Base-by-base conservation (phyloP, 768 basidiomycete genomes). In the Xanthoconium purpureum region DNA sequence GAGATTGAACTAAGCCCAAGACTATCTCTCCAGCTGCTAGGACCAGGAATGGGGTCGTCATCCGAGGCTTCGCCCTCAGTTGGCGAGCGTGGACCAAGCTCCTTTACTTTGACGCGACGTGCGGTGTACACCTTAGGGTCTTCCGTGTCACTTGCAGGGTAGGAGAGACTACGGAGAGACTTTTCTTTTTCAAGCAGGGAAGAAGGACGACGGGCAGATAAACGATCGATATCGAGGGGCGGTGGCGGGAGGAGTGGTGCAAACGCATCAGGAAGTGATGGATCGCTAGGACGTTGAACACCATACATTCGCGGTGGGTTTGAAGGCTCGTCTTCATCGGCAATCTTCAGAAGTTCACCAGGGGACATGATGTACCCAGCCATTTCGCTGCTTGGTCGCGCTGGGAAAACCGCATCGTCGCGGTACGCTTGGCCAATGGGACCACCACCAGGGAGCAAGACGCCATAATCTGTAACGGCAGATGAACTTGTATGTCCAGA, bases 1-100 rank as follows among this genome's bases (percentile, higher is more conserved):
- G 79, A 77, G 3, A 84, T 68, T 0, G 79, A 78, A 29, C 78
- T 70, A 5, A 85, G 69, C 1, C 84, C 81, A 3, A 84, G 71
- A 43, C 69, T 69, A 13, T 54, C 46, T 53, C 66, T 65, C 74
- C 73, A 74, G 42, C 65, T 44, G 30, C 71, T 66, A 5, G 70
- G 70, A n/a, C 69, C 73, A 12, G 70, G 48, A 33, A 58, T 47
- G 32, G 63, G 62, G 7, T 58, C 40, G 7, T 64, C 52, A 10
- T 70, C 68, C 14, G 64, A 51, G 6, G 47, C 43, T 5, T 58
- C 61, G 4, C 63, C 69, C 14, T 64, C 70, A 30, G 51, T 61
- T 0, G 68, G 56, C 39, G 66, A 59, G 10, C 70, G 66, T 13
- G 55, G 71, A 5, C 62, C 63, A 17, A 71, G 66, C 28, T 72